These are phyloP conservation scores for Pseudogymnoascus destructans DNA, from an alignment of 2,329 filamentous ascomycete species.

Conservation along the genomic window DNA sequence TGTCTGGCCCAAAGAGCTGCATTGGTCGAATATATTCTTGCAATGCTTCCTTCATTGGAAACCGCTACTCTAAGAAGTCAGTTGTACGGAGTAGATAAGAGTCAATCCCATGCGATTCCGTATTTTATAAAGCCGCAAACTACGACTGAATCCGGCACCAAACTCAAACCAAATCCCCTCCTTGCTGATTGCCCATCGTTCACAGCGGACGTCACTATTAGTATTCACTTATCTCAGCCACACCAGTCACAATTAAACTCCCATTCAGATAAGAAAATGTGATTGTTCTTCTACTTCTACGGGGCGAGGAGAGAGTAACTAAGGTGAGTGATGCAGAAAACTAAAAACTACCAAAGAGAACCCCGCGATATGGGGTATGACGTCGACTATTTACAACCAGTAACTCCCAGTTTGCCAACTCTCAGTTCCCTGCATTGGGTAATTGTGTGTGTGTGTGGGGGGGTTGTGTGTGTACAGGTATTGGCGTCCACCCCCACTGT, in stretches of 20 bases:
- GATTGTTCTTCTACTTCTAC: conserved; percentile 5
- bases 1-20: neutral
- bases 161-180: neutral
- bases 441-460: conserved; percentile 1
- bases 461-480: neutral
- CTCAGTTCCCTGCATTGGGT: conserved; percentile 4
- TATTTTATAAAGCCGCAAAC: neutral
- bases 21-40: neutral
- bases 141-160: neutral
- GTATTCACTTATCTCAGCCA: neutral
- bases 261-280: neutral
- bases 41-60: neutral
- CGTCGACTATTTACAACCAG: conserved; percentile 6
- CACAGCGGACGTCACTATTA: neutral
- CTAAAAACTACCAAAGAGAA: conserved; percentile 2
- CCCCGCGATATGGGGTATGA: conserved; percentile 7
- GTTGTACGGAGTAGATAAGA: neutral
- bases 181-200: neutral
- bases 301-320: neutral
- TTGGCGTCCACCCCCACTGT: neutral
- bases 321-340: neutral
- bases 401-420: neutral
- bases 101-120: neutral
- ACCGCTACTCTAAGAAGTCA: neutral
- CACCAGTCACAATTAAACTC: neutral